These are phyloP conservation scores for Inga leiocalycina DNA, from an alignment of 306 rosid species.

Conservation along the genomic window DNA sequence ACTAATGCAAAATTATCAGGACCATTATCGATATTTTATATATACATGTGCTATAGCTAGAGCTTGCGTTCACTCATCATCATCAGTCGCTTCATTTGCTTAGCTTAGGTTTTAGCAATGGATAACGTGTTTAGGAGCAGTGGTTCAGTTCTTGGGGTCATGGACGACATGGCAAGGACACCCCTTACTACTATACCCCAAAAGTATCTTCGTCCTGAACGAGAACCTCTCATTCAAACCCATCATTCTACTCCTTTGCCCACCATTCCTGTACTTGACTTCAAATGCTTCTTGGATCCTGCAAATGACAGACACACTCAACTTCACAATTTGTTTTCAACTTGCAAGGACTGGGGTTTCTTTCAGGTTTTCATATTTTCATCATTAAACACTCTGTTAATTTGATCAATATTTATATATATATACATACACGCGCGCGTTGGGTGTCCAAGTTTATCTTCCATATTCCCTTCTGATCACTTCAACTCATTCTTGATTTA, in stretches of 20 bases:
- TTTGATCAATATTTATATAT: not conserved
- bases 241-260: constrained; percentile 29
- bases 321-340: constrained; percentile 50
- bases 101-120: constrained; percentile 24
- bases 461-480: too few species aligned
- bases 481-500: too few species aligned
- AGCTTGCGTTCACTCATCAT: not conserved
- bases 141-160: constrained; percentile 42
- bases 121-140: constrained; percentile 25
- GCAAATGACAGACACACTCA: constrained; percentile 31
- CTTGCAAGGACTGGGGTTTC: constrained; percentile 84
- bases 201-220: constrained; percentile 46
- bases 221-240: constrained; percentile 33
- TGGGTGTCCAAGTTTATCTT: not conserved
- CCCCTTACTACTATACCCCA: constrained; percentile 43
- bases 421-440: not conserved
- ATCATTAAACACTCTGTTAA: not conserved
- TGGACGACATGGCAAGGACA: constrained; percentile 34
- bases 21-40: not conserved
- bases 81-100: not conserved
- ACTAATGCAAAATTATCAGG: constrained; percentile 27
- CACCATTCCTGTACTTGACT: constrained; percentile 62
- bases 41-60: not conserved
- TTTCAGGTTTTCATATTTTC: constrained; percentile 64
- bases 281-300: constrained; percentile 24